Evolutionary conservation across 352 stramenopile genomes (phyloP).

Genomic region (Pythium catenulatum): DNA sequence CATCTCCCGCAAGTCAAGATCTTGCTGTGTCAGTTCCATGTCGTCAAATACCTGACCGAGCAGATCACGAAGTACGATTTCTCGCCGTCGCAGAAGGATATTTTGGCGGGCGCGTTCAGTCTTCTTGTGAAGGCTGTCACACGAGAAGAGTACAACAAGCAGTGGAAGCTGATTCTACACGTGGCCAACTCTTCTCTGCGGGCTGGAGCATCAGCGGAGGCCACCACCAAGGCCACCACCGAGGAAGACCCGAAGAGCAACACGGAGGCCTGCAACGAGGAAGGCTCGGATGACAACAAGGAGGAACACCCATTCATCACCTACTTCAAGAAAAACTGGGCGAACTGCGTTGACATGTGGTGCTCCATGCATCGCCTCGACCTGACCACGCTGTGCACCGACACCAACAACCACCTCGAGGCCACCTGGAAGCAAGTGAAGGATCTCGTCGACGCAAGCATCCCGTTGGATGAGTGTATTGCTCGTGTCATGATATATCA

Average conservation of each 20-base stretch:
- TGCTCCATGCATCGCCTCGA: conserved; percentile 40
- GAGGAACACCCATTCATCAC: conserved; percentile 25
- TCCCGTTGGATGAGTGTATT: conserved; percentile 48
- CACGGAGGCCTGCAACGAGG: neutral
- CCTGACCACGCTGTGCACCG: conserved; percentile 46
- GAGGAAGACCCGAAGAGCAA: too few relatives aligned
- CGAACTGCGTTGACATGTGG: conserved; percentile 35
- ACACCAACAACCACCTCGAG: conserved; percentile 64
- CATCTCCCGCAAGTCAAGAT: conserved; percentile 18
- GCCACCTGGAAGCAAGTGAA: conserved; percentile 61
- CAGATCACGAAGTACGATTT: conserved; percentile 47
- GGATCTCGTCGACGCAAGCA: conserved; percentile 13
- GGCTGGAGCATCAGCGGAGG: too few relatives aligned
- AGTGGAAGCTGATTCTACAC: neutral
- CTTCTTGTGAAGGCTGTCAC: conserved; percentile 51
- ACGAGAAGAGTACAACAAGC: conserved; percentile 35
- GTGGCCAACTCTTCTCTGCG: too few relatives aligned
- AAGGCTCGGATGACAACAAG: neutral
- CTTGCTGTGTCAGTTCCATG: conserved; percentile 61
- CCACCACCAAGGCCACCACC: too few relatives aligned
- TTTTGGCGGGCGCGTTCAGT: conserved; percentile 12
- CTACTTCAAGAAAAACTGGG: conserved; percentile 61
- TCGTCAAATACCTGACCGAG: conserved; percentile 47
- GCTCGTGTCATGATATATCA: conserved; percentile 56
- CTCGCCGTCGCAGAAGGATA: conserved; percentile 42